A percentile compares a stretch with the other conserved stretches of the same genome.
phyloP scores from a whole-genome alignment of 768 basidiomycete species.

The Russula sp. region DNA sequence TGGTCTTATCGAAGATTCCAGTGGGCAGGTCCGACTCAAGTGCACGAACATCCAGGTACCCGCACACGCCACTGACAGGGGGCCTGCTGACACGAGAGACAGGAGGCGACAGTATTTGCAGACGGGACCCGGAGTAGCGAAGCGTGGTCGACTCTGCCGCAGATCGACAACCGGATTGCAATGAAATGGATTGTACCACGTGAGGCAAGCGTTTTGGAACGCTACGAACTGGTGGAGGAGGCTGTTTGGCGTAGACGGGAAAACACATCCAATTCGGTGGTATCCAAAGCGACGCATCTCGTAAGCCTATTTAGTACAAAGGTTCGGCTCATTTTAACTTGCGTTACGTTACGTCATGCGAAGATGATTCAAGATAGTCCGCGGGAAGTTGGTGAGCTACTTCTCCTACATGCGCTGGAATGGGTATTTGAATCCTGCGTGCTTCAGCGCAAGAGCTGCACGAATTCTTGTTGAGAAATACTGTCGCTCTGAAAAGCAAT shows the following conservation, averaged over 20 bases:
- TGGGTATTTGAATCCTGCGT: neutral
- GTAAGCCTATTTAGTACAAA: conserved; percentile 13
- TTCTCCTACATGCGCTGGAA: neutral
- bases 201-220: conserved; percentile 23
- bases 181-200: conserved; percentile 55
- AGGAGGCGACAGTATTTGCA: conserved; percentile 56
- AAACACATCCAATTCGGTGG: conserved; percentile 32
- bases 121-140: conserved; percentile 36
- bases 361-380: conserved; percentile 23
- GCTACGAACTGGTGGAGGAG: conserved; percentile 16
- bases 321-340: neutral
- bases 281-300: conserved; percentile 32
- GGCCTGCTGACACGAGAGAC: neutral
- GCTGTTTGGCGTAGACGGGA: conserved; percentile 32
- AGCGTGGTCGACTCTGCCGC: conserved; percentile 34
- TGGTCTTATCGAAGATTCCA: conserved; percentile 39
- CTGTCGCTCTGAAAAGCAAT: neutral
- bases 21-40: conserved; percentile 51
- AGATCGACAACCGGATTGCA: conserved; percentile 45
- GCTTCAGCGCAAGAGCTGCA: conserved; percentile 19
- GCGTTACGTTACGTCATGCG: neutral
- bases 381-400: conserved; percentile 20
- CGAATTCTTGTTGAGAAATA: conserved; percentile 10
- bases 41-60: conserved; percentile 49
- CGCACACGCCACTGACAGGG: neutral